Base-by-base conservation (phyloP, 2,329 filamentous ascomycete species). In the Epichloe gansuensis region DNA sequence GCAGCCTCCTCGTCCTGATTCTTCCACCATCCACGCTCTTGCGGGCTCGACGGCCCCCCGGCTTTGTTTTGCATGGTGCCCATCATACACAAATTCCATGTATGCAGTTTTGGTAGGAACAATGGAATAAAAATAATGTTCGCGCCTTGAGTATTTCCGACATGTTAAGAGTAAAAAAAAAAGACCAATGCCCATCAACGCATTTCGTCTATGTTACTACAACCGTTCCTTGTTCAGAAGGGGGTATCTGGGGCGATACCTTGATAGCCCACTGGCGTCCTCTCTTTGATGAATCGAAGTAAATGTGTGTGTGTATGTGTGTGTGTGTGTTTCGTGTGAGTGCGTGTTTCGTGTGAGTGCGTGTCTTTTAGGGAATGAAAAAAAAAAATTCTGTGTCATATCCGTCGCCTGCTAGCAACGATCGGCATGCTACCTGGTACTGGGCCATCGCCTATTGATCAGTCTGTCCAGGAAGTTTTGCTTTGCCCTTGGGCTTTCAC, bases 401-500 rank as follows among this genome's bases (percentile, higher is more conserved):
- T 15, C 31, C 40, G 23, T n/a, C 45, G 34, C 41, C 27, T 38
- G 34, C 34, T 9, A 31, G 27, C 11, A 6, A 36, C 13, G 27
- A 25, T 27, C 15, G 15, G 15, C n/a, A 21, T 36, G 31, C 4
- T 27, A 15, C 13, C 12, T 5, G 36, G 36, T n/a, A 13, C 12
- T 13, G 36, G 5, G 12, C 36, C 13, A 13, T n/a, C 36, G 15
- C 4, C n/a, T 44, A 47, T 46, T 4, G n/a, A 21, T 53, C 54
- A 41, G 52, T 55, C 5, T 59, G 48, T 49, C 56, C 51, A 21
- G 60, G 56, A 17, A 60, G 43, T 56, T 56, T 67, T 71, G 36
- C 61, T 61, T 49, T 60, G 63, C 47, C 71, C 73, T 13, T 71
- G 66, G 2, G 61, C 56, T 58, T 71, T 71, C 31, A 66, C 63